These are phyloP conservation scores for Malus hybrid DNA, from an alignment of 331 rosid genomes.

Conservation along the genomic window DNA sequence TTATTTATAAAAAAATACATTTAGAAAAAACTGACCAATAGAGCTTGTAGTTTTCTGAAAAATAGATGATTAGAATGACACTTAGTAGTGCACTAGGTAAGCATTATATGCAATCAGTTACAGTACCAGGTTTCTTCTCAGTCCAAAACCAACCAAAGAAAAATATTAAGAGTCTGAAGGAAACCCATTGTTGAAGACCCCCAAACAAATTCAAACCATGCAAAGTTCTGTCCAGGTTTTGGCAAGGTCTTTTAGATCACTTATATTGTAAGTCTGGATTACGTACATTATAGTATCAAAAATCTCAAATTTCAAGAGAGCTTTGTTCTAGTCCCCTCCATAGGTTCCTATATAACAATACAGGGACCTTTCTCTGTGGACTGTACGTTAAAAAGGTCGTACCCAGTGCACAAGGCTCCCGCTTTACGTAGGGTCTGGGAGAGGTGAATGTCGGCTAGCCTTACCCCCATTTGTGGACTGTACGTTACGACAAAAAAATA, in stretches of 20 bases:
- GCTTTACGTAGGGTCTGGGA: no score
- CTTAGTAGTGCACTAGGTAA: not conserved
- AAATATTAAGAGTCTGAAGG: not conserved
- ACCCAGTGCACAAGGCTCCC: no score
- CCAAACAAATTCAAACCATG: not conserved
- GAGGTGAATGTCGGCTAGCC: no score
- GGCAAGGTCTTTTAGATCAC: not conserved
- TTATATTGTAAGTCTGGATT: not conserved
- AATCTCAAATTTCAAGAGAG: not conserved
- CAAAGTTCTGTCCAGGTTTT: not conserved
- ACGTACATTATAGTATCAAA: not conserved
- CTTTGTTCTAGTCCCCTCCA: not conserved
- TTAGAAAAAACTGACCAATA: not conserved
- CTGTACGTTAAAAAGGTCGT: slow-evolving; percentile 4
- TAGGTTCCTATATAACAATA: not conserved
- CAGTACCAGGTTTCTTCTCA: not conserved
- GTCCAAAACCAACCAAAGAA: not conserved
- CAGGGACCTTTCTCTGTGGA: not conserved
- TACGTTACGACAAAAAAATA: slow-evolving; percentile 2
- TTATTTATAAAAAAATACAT: not conserved
- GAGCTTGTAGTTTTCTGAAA: not conserved
- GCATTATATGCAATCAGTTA: not conserved
- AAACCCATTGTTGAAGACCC: not conserved
- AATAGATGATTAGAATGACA: not conserved
- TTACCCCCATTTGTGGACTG: no score